Percentiles rank a stretch among this genome's conserved stretches.
phyloP scores from a whole-genome alignment of 192 early-diverging fungal genomes.

The Funneliformis mosseae region DNA sequence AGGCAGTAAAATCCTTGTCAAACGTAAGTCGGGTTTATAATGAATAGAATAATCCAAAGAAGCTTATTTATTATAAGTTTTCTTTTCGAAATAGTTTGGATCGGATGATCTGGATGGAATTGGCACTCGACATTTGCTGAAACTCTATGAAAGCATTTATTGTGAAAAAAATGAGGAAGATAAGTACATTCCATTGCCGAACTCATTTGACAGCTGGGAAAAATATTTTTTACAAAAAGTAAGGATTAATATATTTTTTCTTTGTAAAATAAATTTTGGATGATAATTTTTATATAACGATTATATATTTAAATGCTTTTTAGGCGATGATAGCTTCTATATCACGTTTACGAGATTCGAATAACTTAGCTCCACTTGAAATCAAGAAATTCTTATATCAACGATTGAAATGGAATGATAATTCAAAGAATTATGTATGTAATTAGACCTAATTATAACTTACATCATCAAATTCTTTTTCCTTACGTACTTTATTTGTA shows the following conservation, averaged over 20 bases:
- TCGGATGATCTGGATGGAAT: slow-evolving; percentile 60
- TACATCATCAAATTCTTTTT: not conserved
- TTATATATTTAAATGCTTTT: not conserved
- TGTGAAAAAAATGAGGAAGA: slow-evolving; percentile 54
- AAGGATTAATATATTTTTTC: not conserved
- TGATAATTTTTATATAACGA: not conserved
- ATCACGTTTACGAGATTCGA: slow-evolving; percentile 63
- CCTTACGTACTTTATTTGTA: not conserved
- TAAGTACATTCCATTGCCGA: slow-evolving; percentile 73
- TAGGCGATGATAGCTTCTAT: slow-evolving; percentile 73
- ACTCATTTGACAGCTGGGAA: slow-evolving; percentile 83
- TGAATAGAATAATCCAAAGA: not conserved
- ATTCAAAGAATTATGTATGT: slow-evolving; percentile 56
- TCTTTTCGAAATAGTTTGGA: slow-evolving; percentile 47
- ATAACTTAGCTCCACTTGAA: slow-evolving; percentile 62
- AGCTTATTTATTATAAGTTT: not conserved
- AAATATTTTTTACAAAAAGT: slow-evolving; percentile 92
- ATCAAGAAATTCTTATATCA: slow-evolving; percentile 71
- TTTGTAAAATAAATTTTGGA: not conserved
- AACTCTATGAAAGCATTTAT: slow-evolving; percentile 74
- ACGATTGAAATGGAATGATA: slow-evolving; percentile 91
- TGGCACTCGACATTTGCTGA: slow-evolving; percentile 71
- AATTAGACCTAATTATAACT: not conserved
- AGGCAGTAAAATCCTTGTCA: slow-evolving; percentile 73
- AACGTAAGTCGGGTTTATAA: slow-evolving; percentile 35